These are phyloP conservation scores for Sicyos edulis DNA, from an alignment of 306 rosid genomes.

Conservation along the genomic window DNA sequence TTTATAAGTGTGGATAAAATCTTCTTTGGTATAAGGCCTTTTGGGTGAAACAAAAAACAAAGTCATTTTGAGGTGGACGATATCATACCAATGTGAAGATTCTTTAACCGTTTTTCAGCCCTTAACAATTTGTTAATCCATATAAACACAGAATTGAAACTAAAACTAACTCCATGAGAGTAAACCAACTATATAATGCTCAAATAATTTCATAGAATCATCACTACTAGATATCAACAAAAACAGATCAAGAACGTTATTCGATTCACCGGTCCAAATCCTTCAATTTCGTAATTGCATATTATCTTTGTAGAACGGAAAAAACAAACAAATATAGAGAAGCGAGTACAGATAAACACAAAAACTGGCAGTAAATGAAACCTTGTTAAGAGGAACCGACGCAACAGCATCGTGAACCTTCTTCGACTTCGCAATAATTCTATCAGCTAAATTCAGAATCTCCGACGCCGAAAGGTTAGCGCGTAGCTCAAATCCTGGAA, in stretches of 20 bases:
- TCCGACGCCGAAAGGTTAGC: slow-evolving; percentile 62
- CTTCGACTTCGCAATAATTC: slow-evolving; percentile 63
- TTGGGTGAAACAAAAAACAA: no score
- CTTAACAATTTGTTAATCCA: no score
- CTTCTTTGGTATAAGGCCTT: no score
- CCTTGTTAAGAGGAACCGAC: slow-evolving; percentile 77
- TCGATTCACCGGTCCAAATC: neutral
- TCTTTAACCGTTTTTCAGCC: no score
- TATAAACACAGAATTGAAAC: neutral
- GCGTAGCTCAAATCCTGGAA: slow-evolving; percentile 55
- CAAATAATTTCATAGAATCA: no score
- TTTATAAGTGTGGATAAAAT: no score
- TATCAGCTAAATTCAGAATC: slow-evolving; percentile 68
- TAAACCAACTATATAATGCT: neutral
- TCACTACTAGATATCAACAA: neutral
- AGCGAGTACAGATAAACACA: neutral
- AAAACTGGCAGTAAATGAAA: slow-evolving; percentile 20
- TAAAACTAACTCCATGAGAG: neutral
- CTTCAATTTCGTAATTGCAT: neutral
- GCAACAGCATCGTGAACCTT: slow-evolving; percentile 74
- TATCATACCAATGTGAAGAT: no score
- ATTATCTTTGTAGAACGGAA: neutral
- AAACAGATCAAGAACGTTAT: neutral
- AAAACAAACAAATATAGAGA: neutral
- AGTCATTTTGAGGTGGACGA: no score